Percentiles rank a stretch among this genome's conserved stretches.
Conservation (phyloP, 257 asterid genomes). For the Ilex asprella region DNA sequence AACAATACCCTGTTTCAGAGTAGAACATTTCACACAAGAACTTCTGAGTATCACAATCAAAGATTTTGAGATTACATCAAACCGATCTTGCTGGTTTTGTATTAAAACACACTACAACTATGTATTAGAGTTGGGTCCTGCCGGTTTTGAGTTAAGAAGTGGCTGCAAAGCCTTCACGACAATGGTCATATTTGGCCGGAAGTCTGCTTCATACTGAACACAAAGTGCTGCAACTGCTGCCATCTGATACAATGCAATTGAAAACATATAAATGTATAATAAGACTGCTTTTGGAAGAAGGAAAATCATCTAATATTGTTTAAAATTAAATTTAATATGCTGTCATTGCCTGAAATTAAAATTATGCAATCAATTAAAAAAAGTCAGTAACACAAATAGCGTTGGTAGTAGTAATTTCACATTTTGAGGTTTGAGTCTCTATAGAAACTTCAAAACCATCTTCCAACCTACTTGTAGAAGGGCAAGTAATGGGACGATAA, state of each 20-base stretch:
- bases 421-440: neutral
- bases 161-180: constrained; percentile 40
- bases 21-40: too few species aligned
- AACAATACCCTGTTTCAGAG: too few species aligned
- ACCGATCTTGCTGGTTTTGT: too few species aligned
- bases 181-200: constrained; percentile 37
- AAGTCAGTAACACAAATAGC: neutral
- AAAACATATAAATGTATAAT: too few species aligned
- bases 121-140: neutral
- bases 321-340: neutral
- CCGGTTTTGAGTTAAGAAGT: neutral
- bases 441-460: neutral
- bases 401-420: neutral
- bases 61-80: too few species aligned
- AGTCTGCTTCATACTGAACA: constrained; percentile 35
- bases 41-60: too few species aligned
- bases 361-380: too few species aligned
- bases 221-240: constrained; percentile 41
- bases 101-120: too few species aligned
- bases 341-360: neutral
- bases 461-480: neutral
- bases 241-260: constrained; percentile 9
- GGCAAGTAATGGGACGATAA: too few species aligned
- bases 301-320: neutral
- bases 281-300: too few species aligned